phyloP scores from a whole-genome alignment of 1,284 basidiomycete genomes.

The Cutaneotrichosporon curvatum region DNA sequence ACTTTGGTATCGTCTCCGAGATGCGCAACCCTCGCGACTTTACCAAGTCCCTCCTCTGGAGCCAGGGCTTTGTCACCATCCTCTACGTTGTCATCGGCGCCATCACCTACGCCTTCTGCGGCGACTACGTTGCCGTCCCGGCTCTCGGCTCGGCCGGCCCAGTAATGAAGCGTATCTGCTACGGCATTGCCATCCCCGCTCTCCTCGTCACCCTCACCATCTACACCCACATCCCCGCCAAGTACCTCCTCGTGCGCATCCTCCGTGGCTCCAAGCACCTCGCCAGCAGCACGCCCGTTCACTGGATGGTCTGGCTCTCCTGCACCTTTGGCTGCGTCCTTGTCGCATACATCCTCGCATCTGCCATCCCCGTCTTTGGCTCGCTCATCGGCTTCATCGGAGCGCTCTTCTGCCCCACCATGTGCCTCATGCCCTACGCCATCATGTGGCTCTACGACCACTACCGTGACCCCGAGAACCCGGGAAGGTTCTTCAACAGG shows the following conservation, averaged over 20 bases:
- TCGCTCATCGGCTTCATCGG: conserved; percentile 27
- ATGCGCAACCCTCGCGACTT: conserved; percentile 32
- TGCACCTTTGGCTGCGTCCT: conserved; percentile 15
- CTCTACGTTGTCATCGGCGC: conserved; percentile 32
- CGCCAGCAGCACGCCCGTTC: conserved; percentile 22
- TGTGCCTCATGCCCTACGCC: conserved; percentile 15
- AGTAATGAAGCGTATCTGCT: conserved; percentile 42
- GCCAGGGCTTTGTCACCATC: conserved; percentile 31
- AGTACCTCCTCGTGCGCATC: conserved; percentile 34
- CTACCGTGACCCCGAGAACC: conserved; percentile 11
- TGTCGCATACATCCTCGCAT: conserved; percentile 21
- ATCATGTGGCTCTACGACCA: conserved; percentile 35
- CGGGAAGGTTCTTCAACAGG: background rate
- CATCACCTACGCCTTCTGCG: conserved; percentile 30
- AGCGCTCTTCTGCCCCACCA: conserved; percentile 21
- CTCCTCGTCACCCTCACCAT: conserved; percentile 21
- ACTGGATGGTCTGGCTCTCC: conserved; percentile 35
- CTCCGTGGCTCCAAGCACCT: conserved; percentile 33
- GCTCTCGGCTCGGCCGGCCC: conserved; percentile 42
- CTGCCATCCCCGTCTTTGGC: conserved; percentile 19
- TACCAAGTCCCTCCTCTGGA: conserved; percentile 23
- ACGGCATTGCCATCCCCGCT: conserved; percentile 45
- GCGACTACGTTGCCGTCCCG: conserved; percentile 41
- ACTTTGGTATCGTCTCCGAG: conserved; percentile 24
- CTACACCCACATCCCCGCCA: conserved; percentile 41